Conservation (phyloP, 2,329 filamentous ascomycete genomes). For the Penicillium sp. region DNA sequence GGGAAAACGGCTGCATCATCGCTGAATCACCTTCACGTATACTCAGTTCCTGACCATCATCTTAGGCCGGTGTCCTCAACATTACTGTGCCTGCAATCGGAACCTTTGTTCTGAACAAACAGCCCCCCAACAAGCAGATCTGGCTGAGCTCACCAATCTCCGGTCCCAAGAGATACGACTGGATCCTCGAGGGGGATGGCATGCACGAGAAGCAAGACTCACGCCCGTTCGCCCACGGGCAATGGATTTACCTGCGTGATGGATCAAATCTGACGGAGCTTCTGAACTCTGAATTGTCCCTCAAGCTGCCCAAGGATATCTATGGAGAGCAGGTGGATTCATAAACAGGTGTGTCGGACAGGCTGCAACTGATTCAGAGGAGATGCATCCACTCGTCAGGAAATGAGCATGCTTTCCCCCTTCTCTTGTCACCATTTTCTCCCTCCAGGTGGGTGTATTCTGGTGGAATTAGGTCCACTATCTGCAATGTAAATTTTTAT, state of each 20-base stretch:
- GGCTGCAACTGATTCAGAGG: background rate
- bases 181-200: conserved; percentile 64
- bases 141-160: conserved; percentile 91
- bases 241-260: conserved; percentile 86
- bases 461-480: too few relatives aligned
- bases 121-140: conserved; percentile 94
- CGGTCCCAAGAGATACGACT: conserved; percentile 92
- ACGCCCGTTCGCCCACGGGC: conserved; percentile 45
- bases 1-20: background rate
- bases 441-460: too few relatives aligned
- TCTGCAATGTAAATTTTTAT: too few relatives aligned
- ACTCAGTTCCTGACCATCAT: background rate
- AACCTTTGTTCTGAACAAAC: conserved; percentile 95
- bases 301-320: conserved; percentile 50
- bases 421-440: too few relatives aligned
- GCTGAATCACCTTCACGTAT: too few relatives aligned
- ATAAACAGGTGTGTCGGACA: background rate
- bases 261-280: conserved; percentile 68
- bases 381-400: background rate
- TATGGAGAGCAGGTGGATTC: conserved; percentile 26
- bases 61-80: conserved; percentile 76
- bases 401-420: too few relatives aligned
- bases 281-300: conserved; percentile 67
- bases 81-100: conserved; percentile 64
- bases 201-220: conserved; percentile 76